A percentile compares a stretch with the other conserved stretches of the same genome.
Conservation (phyloP, 2,329 filamentous ascomycete genomes). For the Pseudogymnoascus sp. region DNA sequence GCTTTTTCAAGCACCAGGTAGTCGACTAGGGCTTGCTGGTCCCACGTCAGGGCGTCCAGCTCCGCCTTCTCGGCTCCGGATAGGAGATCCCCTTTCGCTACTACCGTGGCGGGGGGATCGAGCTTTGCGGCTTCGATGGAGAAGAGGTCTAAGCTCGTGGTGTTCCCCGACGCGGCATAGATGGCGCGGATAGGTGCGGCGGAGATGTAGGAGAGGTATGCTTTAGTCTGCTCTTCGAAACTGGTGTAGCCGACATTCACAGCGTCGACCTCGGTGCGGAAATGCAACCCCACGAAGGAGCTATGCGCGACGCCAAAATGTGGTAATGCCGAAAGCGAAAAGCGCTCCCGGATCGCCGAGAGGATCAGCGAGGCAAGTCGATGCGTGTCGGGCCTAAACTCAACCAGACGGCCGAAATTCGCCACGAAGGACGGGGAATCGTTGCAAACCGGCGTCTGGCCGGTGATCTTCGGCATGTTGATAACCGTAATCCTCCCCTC, state of each 20-base stretch:
- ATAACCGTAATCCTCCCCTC: too few species aligned
- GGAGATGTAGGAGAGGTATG: constrained; percentile 8
- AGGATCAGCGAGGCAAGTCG: constrained; percentile 12
- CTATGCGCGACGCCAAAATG: not conserved
- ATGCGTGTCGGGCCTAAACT: constrained; percentile 7
- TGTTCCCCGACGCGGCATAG: constrained; percentile 2
- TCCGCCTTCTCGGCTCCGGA: not conserved
- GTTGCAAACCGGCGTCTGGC: too few species aligned
- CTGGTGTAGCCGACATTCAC: constrained; percentile 7
- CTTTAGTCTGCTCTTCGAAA: constrained; percentile 6
- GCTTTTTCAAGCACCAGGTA: constrained; percentile 6
- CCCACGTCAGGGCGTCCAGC: constrained; percentile 11
- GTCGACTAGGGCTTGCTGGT: constrained; percentile 15
- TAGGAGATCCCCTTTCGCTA: constrained; percentile 12
- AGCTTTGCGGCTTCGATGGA: not conserved
- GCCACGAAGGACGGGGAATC: not conserved
- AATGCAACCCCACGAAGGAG: constrained; percentile 12
- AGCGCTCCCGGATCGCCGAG: constrained; percentile 8
- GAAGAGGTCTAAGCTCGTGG: not conserved
- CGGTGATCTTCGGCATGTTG: too few species aligned
- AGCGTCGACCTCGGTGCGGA: constrained; percentile 12
- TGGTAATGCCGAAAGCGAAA: not conserved
- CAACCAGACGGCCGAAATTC: constrained; percentile 12
- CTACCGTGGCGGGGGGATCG: not conserved
- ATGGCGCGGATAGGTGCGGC: not conserved